Base-by-base conservation (phyloP, 2,329 filamentous ascomycete genomes). In the Pestalotiopsis sp. region DNA sequence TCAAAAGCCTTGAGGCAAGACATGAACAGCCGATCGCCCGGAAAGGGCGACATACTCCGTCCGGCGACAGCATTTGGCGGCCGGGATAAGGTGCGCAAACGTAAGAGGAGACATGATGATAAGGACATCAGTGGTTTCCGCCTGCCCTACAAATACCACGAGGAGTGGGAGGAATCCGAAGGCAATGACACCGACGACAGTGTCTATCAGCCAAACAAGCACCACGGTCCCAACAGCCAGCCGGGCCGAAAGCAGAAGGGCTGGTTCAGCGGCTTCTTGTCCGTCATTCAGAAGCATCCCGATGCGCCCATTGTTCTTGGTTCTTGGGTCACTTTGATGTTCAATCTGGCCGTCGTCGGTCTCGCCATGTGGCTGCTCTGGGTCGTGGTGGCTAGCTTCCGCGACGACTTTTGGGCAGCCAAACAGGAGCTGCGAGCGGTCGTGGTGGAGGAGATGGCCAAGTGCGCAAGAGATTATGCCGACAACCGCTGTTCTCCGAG, bases 341-440 rank as follows among this genome's bases (percentile, higher is more conserved):
- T 94, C 81, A 94, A 93, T 77, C 77, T 90, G 61, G 85, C 88
- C 69, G 82, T 92, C 17, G 84, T 90, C 4, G 78, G 79, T 4
- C 78, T 85, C 13, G 67, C 81, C 83, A 80, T 90, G 56, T 95
- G 92, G 79, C 83, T 93, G 58, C 84, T 93, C 41, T 93, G 91
- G 82, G 85, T 87, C 1, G 87, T 93, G 73, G 88, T 93, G 72
- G 83, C 86, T 14, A 91, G 92, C 9, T 89, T 96, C 66, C 90
- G 90, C 14, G 85, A 87, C 27, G 95, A 98, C 77, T 91, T 97
- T 41, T 85, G 90, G 70, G 88, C 91, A 66, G 92, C 92, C 45
- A 90, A 91, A 11, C 86, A 91, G 59, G 88, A 90, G 67, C 91
- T 90, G 13, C 89, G 90, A n/a, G 84, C 88, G 2, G 87, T 89